Percentiles rank a stretch among this genome's conserved stretches.
Evolutionary conservation across 345 rosid species (phyloP).

Genomic region (Firmiana major): DNA sequence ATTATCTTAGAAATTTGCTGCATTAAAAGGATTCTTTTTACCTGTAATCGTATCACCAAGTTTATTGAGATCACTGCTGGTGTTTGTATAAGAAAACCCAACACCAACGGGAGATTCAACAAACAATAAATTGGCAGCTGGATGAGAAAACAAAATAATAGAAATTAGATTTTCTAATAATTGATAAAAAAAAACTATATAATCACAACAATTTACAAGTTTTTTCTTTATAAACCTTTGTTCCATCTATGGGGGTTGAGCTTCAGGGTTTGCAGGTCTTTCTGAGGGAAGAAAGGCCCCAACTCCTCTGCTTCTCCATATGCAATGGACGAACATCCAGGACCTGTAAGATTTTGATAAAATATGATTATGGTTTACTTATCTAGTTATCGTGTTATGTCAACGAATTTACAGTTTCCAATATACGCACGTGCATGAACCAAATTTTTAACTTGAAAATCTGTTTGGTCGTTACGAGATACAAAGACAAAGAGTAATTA

Average conservation of each 20-base stretch:
- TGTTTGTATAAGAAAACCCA: constrained; percentile 60
- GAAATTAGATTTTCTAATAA: not conserved
- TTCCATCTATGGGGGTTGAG: constrained; percentile 72
- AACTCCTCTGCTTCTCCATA: constrained; percentile 75
- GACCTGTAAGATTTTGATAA: constrained; percentile 37
- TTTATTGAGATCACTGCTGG: constrained; percentile 35
- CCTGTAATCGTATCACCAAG: constrained; percentile 62
- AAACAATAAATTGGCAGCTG: constrained; percentile 64
- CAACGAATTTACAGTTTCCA: not conserved
- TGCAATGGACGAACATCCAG: constrained; percentile 79
- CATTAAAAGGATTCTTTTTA: constrained; percentile 6
- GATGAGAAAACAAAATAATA: not conserved
- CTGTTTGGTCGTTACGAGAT: not conserved
- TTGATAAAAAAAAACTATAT: too few relatives aligned
- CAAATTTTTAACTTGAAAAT: not conserved
- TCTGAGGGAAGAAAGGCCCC: constrained; percentile 76
- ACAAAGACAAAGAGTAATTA: not conserved
- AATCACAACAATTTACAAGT: too few relatives aligned
- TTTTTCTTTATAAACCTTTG: constrained; percentile 34
- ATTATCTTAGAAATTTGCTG: not conserved
- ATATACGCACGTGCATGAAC: not conserved
- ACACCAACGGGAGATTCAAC: constrained; percentile 69
- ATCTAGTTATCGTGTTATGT: not conserved
- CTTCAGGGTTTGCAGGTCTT: constrained; percentile 39
- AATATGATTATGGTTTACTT: not conserved